These are phyloP conservation scores for Pichia norvegensis DNA, from an alignment of 1,139 yeast genomes.

Conservation along the genomic window DNA sequence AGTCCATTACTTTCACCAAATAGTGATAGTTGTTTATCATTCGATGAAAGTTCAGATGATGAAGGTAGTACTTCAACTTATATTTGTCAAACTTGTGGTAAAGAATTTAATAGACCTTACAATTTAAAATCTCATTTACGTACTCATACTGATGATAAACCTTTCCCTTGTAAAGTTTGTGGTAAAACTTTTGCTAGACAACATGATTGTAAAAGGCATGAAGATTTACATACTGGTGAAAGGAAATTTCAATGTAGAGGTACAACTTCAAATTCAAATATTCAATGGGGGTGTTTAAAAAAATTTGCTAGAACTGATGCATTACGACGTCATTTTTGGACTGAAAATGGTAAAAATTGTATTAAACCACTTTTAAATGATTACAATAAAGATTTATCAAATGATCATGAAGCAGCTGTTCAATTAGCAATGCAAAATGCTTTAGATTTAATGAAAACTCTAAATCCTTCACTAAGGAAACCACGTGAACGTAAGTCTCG, in stretches of 20 bases:
- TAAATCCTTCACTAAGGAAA: constrained; percentile 1
- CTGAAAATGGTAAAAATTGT: constrained; percentile 87
- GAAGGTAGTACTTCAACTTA: constrained; percentile 33
- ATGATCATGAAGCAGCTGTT: constrained; percentile 41
- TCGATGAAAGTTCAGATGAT: constrained; percentile 1
- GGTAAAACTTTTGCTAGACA: constrained; percentile 94
- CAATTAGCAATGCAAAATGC: constrained; percentile 14
- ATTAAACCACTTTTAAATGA: constrained; percentile 42
- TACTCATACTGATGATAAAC: constrained; percentile 92
- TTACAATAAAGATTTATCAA: constrained; percentile 18
- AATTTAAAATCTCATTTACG: constrained; percentile 84
- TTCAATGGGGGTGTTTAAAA: constrained; percentile 82
- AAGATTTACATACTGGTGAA: constrained; percentile 86
- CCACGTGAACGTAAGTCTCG: background rate
- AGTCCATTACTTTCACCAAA: background rate
- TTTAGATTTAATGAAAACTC: constrained; percentile 1
- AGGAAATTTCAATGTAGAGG: constrained; percentile 85
- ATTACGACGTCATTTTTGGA: constrained; percentile 83
- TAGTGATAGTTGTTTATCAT: background rate
- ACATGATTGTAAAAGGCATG: constrained; percentile 91
- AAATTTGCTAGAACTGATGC: constrained; percentile 96
- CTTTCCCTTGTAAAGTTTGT: constrained; percentile 78
- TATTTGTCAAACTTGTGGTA: constrained; percentile 80
- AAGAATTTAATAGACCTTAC: constrained; percentile 84
- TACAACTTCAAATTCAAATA: constrained; percentile 41